A percentile compares a stretch with the other conserved stretches of the same genome.
phyloP scores from a whole-genome alignment of 768 basidiomycete species.

The Lentinus tigrinus region DNA sequence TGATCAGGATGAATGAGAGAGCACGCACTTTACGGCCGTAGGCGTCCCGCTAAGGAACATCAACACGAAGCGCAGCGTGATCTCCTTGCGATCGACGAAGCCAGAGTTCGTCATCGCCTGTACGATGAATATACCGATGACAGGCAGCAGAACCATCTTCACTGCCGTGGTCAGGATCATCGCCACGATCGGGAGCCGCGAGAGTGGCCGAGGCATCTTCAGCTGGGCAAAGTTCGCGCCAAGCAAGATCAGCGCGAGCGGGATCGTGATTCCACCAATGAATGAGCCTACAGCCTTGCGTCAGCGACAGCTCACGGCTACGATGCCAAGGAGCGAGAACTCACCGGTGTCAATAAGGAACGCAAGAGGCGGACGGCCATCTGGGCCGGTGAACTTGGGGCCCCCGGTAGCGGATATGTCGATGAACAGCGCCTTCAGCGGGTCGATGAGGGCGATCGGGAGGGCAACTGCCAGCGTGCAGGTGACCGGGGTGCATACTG shows the following conservation, averaged over 20 bases:
- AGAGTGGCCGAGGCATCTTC: constrained; percentile 33
- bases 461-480: constrained; percentile 38
- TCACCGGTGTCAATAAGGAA: constrained; percentile 38
- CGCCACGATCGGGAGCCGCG: constrained; percentile 37
- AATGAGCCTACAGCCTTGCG: constrained; percentile 26
- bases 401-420: constrained; percentile 28
- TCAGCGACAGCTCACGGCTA: too few relatives aligned
- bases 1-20: too few relatives aligned
- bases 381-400: constrained; percentile 37
- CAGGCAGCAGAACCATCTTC: constrained; percentile 42
- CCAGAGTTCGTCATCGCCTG: constrained; percentile 25
- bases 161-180: constrained; percentile 36
- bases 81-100: constrained; percentile 36
- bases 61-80: constrained; percentile 40
- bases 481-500: constrained; percentile 36
- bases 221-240: constrained; percentile 45
- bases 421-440: constrained; percentile 42
- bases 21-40: constrained; percentile 37
- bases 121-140: constrained; percentile 36
- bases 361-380: constrained; percentile 42
- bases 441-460: constrained; percentile 37
- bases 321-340: constrained; percentile 28
- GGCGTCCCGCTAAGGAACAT: constrained; percentile 48
- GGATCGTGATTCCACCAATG: constrained; percentile 27
- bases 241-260: constrained; percentile 32